Conservation (phyloP, 163 green algal genomes). For the Prototheca stagnorum region DNA sequence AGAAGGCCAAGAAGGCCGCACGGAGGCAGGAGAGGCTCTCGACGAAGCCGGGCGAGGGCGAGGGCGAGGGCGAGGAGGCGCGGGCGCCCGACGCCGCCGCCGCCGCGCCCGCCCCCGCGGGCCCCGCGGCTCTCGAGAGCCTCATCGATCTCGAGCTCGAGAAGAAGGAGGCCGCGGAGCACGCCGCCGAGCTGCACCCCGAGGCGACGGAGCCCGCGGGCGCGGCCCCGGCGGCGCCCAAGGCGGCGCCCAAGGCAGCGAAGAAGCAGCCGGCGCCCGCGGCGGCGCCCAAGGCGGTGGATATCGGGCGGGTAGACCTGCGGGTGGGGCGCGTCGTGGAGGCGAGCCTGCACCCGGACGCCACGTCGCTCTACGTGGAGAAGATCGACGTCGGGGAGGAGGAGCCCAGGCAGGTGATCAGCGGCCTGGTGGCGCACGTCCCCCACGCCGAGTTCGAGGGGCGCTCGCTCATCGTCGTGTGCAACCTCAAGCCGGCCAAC, state of each 20-base stretch:
- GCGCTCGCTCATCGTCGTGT: conserved; percentile 63
- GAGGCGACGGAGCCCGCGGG: conserved; percentile 7
- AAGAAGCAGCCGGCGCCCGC: conserved; percentile 9
- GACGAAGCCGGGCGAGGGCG: too few relatives aligned
- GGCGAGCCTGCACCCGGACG: conserved; percentile 59
- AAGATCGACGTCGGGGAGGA: conserved; percentile 85
- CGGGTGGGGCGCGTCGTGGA: conserved; percentile 62
- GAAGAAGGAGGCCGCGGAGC: conserved; percentile 2
- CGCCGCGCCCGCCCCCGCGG: background rate
- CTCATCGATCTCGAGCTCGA: conserved; percentile 5
- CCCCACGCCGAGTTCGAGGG: conserved; percentile 71
- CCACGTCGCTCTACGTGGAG: conserved; percentile 88
- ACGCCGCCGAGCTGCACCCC: background rate
- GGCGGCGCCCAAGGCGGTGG: conserved; percentile 29
- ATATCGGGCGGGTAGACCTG: conserved; percentile 73
- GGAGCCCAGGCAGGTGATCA: conserved; percentile 19
- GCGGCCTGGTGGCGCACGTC: conserved; percentile 41
- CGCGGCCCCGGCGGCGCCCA: conserved; percentile 8
- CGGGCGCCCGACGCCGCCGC: too few relatives aligned
- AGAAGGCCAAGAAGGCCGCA: conserved; percentile 15
- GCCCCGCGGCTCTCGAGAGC: conserved; percentile 8
- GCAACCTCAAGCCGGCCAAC: conserved; percentile 92
- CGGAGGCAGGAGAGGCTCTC: too few relatives aligned
- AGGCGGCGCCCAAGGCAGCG: conserved; percentile 3
- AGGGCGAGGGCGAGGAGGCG: too few relatives aligned